Evolutionary conservation across 352 stramenopile genomes (phyloP), one percentile per base, ranked within the genome.

Genomic region (Pythium oligandrum): DNA sequence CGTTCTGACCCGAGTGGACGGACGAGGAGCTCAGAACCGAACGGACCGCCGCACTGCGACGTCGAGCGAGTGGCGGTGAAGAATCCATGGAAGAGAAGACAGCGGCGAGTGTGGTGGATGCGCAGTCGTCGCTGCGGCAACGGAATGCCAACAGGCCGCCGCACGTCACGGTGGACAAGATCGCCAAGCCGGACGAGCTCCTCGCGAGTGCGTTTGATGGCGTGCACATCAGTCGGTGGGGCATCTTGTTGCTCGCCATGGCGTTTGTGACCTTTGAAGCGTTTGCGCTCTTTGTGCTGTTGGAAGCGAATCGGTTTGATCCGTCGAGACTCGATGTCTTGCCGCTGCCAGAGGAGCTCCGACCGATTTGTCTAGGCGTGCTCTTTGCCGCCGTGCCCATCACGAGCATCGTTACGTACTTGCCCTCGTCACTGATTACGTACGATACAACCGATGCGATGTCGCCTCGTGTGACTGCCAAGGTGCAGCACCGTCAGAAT

Each of bases 231-330:
- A 83, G 61, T 9, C 40, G 63, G 34, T 71, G 77, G 10, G 57
- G 68, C 11, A 43, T 86, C 7, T 89, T 91, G 47, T 58, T 90
- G 46, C 65, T 87, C 31, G 46, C 64, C 0, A 78, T 80, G 65
- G 70, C 65, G 17, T 71, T 87, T 40, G 61, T 75, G 26, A 71
- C 71, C 11, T 88, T 90, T 44, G 73, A 70, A 3, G 75, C 80
- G 34, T 90, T 90, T 50, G 77, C 72, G 44, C 62, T 88, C 9
- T 82, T 81, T 40, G 71, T 72, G 11, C 57, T 88, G 11, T 65
- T 70, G 4, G 77, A 90, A 48, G 61, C 83, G 44, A 74, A 57
- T 39, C 69, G 71, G 44, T 64, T 83, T 55, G 56, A 60, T 26
- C 64, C 70, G 40, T 59, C 62, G 3, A 68, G 61, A 33, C 57